phyloP scores from a whole-genome alignment of 2,329 filamentous ascomycete genomes.

The Allantophomopsis lycopodina region DNA sequence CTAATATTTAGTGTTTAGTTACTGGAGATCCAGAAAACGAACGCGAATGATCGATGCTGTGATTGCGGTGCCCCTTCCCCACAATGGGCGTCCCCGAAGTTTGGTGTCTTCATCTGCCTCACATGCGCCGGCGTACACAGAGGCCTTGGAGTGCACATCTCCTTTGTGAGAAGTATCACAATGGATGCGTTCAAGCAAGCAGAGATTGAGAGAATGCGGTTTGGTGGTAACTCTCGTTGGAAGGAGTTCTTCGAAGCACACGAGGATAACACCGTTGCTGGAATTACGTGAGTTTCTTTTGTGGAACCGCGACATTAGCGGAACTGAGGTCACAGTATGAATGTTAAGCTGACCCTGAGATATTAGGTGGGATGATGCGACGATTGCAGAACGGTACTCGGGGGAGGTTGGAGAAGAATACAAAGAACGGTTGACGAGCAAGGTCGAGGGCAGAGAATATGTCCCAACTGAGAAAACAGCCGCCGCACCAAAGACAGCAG shows the following conservation, averaged over 20 bases:
- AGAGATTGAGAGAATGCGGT: conserved; percentile 88
- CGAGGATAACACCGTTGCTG: conserved; percentile 49
- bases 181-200: conserved; percentile 96
- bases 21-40: conserved; percentile 78
- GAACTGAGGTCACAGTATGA: too few relatives aligned
- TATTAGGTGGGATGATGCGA: conserved; percentile 68
- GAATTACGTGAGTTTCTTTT: conserved; percentile 25
- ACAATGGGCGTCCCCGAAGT: conserved; percentile 97
- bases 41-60: conserved; percentile 81
- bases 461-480: conserved; percentile 52
- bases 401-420: conserved; percentile 87
- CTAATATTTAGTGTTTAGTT: conserved; percentile 38
- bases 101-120: conserved; percentile 97
- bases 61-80: conserved; percentile 93
- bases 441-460: conserved; percentile 80
- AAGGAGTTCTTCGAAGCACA: conserved; percentile 73
- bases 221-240: conserved; percentile 83
- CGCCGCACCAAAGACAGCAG: conserved; percentile 24
- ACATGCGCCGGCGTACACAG: conserved; percentile 91
- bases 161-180: conserved; percentile 91
- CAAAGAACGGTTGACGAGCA: conserved; percentile 78
- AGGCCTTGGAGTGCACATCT: conserved; percentile 92
- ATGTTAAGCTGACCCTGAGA: background rate
- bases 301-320: background rate
- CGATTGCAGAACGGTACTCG: conserved; percentile 81